Conservation (phyloP, 176 grass and related monocot genomes). For the Cenchrus fungigraminus region DNA sequence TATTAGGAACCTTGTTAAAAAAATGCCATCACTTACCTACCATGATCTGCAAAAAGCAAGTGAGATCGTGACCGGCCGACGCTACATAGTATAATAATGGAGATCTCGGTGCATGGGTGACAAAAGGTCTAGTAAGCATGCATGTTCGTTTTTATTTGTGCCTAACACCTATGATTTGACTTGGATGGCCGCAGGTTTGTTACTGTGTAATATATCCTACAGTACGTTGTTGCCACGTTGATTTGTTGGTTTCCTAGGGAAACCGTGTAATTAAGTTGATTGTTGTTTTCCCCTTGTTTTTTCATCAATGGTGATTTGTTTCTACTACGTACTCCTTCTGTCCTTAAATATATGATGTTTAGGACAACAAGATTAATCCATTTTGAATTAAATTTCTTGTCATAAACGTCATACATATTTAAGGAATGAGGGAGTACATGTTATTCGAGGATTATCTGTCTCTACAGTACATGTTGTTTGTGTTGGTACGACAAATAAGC, state of each 20-base stretch:
- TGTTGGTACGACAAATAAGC: no score
- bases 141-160: not conserved
- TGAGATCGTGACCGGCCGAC: not conserved
- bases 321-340: no score
- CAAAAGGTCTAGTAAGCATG: slow-evolving; percentile 2
- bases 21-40: slow-evolving; percentile 22
- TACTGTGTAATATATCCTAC: not conserved
- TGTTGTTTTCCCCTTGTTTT: not conserved
- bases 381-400: no score
- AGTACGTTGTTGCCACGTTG: not conserved
- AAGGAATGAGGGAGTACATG: no score
- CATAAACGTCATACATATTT: no score
- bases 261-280: not conserved
- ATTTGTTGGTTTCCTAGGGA: not conserved
- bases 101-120: not conserved
- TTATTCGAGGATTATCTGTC: no score
- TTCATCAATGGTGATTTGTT: not conserved
- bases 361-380: no score
- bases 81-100: not conserved
- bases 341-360: no score
- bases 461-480: no score
- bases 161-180: slow-evolving; percentile 13
- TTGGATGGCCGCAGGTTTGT: not conserved
- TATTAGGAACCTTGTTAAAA: slow-evolving; percentile 38
- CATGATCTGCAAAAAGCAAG: slow-evolving; percentile 16